Conservation (phyloP, 225 moss, liverwort and hornwort genomes). For the Bryoerythrophyllum caledonicum region DNA sequence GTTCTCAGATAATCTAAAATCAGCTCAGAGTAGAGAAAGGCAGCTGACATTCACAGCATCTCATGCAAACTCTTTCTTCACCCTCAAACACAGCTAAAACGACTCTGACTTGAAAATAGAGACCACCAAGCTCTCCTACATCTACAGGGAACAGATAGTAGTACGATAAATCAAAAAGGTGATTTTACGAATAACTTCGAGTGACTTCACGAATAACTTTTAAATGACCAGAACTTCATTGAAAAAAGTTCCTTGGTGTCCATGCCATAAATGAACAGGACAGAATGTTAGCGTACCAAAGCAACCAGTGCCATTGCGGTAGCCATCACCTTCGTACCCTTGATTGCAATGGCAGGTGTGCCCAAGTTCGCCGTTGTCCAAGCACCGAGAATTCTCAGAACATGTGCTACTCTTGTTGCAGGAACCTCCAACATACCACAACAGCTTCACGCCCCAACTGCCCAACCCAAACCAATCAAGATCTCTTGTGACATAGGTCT, state of each 20-base stretch:
- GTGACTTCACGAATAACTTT: too few species aligned
- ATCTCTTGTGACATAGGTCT: not conserved
- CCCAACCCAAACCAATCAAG: not conserved
- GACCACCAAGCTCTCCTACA: too few species aligned
- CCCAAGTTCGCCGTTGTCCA: not conserved
- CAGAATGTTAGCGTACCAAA: not conserved
- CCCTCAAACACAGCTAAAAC: too few species aligned
- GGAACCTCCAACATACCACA: conserved; percentile 9
- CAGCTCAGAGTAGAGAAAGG: too few species aligned
- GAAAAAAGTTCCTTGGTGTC: not conserved
- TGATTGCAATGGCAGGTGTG: not conserved
- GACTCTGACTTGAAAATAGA: too few species aligned
- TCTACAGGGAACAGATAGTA: too few species aligned
- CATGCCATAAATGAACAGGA: not conserved
- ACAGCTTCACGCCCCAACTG: conserved; percentile 8
- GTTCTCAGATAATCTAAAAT: too few species aligned
- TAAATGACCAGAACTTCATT: not conserved
- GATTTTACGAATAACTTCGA: not conserved
- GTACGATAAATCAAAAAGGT: too few species aligned
- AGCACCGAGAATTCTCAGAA: conserved; percentile 13
- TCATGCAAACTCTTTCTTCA: too few species aligned
- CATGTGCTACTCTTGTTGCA: not conserved
- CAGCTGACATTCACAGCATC: too few species aligned
- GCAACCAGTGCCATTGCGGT: not conserved
- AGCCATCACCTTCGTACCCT: not conserved